phyloP scores from a whole-genome alignment of 768 basidiomycete species.

The Auriscalpium vulgare region DNA sequence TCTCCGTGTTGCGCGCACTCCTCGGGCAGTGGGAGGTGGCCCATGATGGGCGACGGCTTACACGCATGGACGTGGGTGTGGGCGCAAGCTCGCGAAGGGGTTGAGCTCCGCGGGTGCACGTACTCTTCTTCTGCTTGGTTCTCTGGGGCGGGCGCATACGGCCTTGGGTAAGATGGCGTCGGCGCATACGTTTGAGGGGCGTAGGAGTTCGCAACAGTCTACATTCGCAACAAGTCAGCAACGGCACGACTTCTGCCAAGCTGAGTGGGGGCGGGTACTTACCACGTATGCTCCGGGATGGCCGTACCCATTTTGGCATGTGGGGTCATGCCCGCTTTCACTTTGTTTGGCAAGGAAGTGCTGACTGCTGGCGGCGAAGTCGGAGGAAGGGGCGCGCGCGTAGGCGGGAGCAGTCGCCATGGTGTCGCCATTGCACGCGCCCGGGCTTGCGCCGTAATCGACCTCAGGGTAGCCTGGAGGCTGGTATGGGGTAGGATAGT shows the following conservation, averaged over 20 bases:
- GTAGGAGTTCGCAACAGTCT: not conserved
- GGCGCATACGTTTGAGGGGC: not conserved
- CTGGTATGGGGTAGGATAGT: conserved; percentile 1
- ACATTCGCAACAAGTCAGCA: not conserved
- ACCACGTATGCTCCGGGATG: conserved; percentile 5
- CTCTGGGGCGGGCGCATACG: not conserved
- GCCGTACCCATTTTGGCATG: not conserved
- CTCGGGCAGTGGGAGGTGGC: conserved; percentile 11
- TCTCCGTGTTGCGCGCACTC: not conserved
- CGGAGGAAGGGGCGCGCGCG: not conserved
- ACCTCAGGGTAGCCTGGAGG: not conserved
- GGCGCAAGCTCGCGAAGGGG: not conserved
- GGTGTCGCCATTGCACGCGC: not conserved
- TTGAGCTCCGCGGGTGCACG: not conserved
- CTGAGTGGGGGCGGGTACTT: conserved; percentile 8
- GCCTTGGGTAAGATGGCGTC: not conserved
- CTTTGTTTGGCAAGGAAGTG: not conserved
- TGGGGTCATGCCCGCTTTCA: conserved; percentile 14
- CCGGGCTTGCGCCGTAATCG: not conserved
- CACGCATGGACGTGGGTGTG: not conserved
- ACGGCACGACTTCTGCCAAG: not conserved
- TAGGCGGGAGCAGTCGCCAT: not conserved
- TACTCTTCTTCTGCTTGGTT: not conserved
- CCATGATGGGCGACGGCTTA: conserved; percentile 9
- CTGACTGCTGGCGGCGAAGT: conserved; percentile 5